A percentile compares a stretch with the other conserved stretches of the same genome.
These are phyloP conservation scores for Aspergillus calidoustus DNA, from an alignment of 2,329 filamentous ascomycete genomes.

Conservation along the genomic window DNA sequence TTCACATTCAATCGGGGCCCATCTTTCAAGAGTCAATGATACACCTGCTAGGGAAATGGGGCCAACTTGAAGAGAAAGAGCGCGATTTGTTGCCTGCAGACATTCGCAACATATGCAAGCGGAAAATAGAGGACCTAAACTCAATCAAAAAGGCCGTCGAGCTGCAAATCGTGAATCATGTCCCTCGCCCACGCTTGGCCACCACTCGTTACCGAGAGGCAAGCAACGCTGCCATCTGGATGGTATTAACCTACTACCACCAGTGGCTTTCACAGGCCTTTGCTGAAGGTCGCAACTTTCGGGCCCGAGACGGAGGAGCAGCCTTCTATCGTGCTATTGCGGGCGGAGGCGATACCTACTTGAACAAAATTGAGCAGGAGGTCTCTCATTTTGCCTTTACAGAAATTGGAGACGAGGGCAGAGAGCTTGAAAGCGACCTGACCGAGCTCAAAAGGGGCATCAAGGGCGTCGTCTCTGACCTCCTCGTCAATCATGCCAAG, in stretches of 20 bases:
- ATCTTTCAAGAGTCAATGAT: constrained; percentile 40
- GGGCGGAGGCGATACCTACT: constrained; percentile 47
- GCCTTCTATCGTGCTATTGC: constrained; percentile 49
- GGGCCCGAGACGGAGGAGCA: constrained; percentile 51
- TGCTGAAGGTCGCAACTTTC: constrained; percentile 43
- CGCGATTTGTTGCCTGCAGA: constrained; percentile 24
- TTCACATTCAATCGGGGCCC: constrained; percentile 50
- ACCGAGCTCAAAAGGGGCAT: constrained; percentile 47
- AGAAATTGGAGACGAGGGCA: constrained; percentile 33
- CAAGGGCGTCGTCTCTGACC: constrained; percentile 32
- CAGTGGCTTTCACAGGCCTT: constrained; percentile 53
- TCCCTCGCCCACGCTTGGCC: constrained; percentile 21
- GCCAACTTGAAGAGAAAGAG: constrained; percentile 21
- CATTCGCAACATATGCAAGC: constrained; percentile 29
- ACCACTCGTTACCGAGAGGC: not conserved
- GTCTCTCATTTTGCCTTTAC: constrained; percentile 33
- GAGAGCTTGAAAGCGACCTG: constrained; percentile 26
- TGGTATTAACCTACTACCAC: constrained; percentile 29
- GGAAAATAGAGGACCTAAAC: constrained; percentile 31
- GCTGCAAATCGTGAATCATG: constrained; percentile 33
- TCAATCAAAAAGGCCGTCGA: constrained; percentile 33
- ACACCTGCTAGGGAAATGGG: constrained; percentile 40
- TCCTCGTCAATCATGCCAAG: constrained; percentile 47
- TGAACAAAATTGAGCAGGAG: constrained; percentile 39
- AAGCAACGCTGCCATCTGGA: constrained; percentile 16